These are phyloP conservation scores for Penicillium turbatum DNA, from an alignment of 495 filamentous ascomycete species.

Conservation along the genomic window DNA sequence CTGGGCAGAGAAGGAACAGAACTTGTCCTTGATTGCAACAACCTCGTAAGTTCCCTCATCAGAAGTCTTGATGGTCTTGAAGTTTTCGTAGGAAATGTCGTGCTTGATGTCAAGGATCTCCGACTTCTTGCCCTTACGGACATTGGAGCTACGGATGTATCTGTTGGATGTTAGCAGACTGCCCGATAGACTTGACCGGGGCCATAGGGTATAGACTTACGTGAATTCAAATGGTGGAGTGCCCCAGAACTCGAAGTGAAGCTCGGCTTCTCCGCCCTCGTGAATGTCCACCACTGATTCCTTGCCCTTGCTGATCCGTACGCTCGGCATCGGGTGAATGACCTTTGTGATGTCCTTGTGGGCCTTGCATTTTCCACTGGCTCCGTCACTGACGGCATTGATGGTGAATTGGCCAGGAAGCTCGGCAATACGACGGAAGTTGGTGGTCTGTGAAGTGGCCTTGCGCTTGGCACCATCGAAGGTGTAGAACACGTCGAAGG, in stretches of 20 bases:
- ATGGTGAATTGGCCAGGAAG: conserved; percentile 83
- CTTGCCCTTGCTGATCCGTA: conserved; percentile 76
- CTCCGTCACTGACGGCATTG: conserved; percentile 75
- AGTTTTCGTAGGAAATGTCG: conserved; percentile 74
- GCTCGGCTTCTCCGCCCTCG: conserved; percentile 88
- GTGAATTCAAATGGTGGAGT: conserved; percentile 97
- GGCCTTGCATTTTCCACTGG: conserved; percentile 72
- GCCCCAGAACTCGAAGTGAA: conserved; percentile 89
- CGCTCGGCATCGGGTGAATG: conserved; percentile 88
- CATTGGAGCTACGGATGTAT: conserved; percentile 85
- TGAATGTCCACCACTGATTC: conserved; percentile 85
- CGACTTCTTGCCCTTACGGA: conserved; percentile 66
- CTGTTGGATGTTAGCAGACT: conserved; percentile 29
- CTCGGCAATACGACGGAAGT: conserved; percentile 88
- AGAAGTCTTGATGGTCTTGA: conserved; percentile 72
- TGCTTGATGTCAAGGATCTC: conserved; percentile 85
- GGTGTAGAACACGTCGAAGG: conserved; percentile 88
- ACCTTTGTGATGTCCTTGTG: conserved; percentile 67
- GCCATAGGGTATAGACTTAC: conserved; percentile 34
- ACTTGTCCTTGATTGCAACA: conserved; percentile 86
- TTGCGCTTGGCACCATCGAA: conserved; percentile 75
- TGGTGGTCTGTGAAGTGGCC: conserved; percentile 69
- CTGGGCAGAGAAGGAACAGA: conserved; percentile 76
- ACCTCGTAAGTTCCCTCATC: conserved; percentile 98
- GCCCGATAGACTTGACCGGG: not conserved